Evolutionary conservation across 352 stramenopile genomes (phyloP).

Genomic region (Pythium oligandrum): DNA sequence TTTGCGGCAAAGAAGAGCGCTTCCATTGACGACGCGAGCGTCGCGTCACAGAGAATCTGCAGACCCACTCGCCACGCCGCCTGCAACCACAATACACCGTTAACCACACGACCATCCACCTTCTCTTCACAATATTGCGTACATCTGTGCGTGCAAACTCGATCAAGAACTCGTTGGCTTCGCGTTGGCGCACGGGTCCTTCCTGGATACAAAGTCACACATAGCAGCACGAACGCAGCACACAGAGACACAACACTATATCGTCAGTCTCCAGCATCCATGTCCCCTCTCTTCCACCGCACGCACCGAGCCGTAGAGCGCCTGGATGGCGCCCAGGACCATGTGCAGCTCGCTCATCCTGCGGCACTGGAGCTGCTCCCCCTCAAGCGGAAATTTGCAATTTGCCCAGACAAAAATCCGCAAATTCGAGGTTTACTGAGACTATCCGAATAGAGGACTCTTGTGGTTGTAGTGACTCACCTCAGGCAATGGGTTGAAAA

Average conservation of each 20-base stretch:
- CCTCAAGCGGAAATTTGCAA: slow-evolving; percentile 5
- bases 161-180: slow-evolving; percentile 66
- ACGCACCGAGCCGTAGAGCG: slow-evolving; percentile 61
- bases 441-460: too few species aligned
- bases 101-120: not conserved
- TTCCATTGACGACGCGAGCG: slow-evolving; percentile 32
- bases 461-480: too few species aligned
- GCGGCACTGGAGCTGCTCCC: not conserved
- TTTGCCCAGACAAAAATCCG: not conserved
- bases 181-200: slow-evolving; percentile 50
- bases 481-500: too few species aligned
- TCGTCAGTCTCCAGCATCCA: not conserved
- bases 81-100: slow-evolving; percentile 9
- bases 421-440: not conserved
- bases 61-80: slow-evolving; percentile 43
- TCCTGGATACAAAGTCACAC: slow-evolving; percentile 23
- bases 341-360: slow-evolving; percentile 23
- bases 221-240: not conserved
- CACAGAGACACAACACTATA: not conserved
- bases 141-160: slow-evolving; percentile 47
- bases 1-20: slow-evolving; percentile 75
- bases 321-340: slow-evolving; percentile 49
- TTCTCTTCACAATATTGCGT: not conserved
- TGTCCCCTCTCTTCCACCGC: not conserved
- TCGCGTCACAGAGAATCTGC: slow-evolving; percentile 46